Base-by-base conservation (phyloP, 2,329 filamentous ascomycete genomes). In the Aspergillus clavatus region DNA sequence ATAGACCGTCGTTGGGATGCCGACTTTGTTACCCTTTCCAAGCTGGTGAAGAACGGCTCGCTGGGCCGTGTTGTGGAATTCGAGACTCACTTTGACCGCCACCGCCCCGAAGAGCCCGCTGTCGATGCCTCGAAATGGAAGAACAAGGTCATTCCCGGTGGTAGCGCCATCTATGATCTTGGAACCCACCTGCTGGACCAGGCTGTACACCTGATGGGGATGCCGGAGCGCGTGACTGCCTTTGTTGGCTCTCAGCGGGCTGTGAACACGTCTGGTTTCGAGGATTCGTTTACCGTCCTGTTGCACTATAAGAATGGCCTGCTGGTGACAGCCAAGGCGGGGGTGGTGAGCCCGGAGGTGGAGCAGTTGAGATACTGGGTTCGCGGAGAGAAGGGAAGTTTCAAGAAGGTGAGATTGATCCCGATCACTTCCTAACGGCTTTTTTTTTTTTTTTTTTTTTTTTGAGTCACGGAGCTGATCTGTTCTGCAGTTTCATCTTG, bases 111-210 rank as follows among this genome's bases (percentile, higher is more conserved):
- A 23, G 72, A 76, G 29, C 78, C 81, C 4, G 53, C 66, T 0
- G 48, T 62, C 16, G 51, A 59, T 24, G 58, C 51, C 27, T 59
- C 19, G 62, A 72, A 45, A 75, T 91, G 87, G 87, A 89, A 89
- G 73, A 78, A 75, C 29, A 72, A 85, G 43, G 68, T 73, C 23
- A 78, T 84, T 14, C 73, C 82, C 12, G 86, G 82, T 8, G 82
- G 83, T 29, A 83, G 84, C 27, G 82, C 74, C 18, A 71, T 89
- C 18, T 90, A 84, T 59, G 87, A 90, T 58, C 73, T 91, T 1
- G 87, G 87, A 35, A 81, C 83, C 4, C 87, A 91, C 63, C 72
- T 90, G 40, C 73, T 90, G 40, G 87, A 91, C 65, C 87, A 91
- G 68, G 81, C 77, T 2, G 85, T 86, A 60, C 68, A 78, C 29